Evolutionary conservation across 768 basidiomycete species (phyloP), one percentile per base, ranked within the genome.

Genomic region (Guyanaporus albipodus): DNA sequence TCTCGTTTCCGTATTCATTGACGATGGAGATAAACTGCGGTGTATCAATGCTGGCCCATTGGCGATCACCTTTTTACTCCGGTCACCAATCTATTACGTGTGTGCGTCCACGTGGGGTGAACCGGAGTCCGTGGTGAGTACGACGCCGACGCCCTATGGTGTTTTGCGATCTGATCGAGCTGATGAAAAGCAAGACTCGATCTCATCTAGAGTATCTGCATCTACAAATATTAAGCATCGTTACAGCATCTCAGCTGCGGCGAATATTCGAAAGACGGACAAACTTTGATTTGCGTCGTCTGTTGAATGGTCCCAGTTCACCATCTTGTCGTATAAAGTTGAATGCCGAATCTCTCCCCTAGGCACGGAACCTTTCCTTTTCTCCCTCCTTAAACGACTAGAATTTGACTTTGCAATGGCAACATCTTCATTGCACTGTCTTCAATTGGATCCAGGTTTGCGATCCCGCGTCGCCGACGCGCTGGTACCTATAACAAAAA

Each of bases 131-230:
- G 85, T 97, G 53, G 94, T 97, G 70, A 70, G 91, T 73, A 42
- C 47, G 28, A 15, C 33, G 15, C 14, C 21, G 22, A 22, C 8
- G 19, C 17, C 37, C 24, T 24, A 36, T 29, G 36, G 27, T 27
- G 21, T 36, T 21, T 39, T 42, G 37, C 40, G 42, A 48, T 37
- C 54, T 51, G 57, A 50, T 72, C 60, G 69, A 58, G 48, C 65
- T 73, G 62, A 60, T 70, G 74, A 70, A n/a, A 85, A 83, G 78
- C 46, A 83, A 98, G 95, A 85, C 87, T 54, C 80, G 95, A 45
- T 79, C 82, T 18, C 96, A 98, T 72, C 78, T 99, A 50, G 95
- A 98, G 66, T 96, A 96, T 67, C 73, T 98, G 8, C 88, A 99
- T 63, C 73, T 97, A 3, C 94, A 96, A 67, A 89, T 98, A 46